These are phyloP conservation scores for Boletus eberwhitei DNA, from an alignment of 768 basidiomycete species.

Conservation along the genomic window DNA sequence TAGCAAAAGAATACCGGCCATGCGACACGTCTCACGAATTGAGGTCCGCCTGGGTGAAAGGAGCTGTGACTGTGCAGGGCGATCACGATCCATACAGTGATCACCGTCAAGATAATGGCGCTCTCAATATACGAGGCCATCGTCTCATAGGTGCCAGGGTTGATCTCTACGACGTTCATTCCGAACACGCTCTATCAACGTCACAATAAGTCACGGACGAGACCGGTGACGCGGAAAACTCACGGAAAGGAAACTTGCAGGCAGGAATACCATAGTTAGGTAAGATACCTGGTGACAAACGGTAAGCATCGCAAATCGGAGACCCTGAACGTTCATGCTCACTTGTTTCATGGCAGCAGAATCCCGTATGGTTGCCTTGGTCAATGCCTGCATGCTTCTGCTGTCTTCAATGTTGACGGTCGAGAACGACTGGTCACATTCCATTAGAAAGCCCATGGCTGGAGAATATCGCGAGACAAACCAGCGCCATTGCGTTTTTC, in stretches of 20 bases:
- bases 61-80: constrained; percentile 41
- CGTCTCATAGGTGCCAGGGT: constrained; percentile 23
- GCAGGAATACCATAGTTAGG: constrained; percentile 60
- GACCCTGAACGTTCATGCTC: not conserved
- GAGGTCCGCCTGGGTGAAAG: constrained; percentile 13
- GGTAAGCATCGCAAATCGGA: not conserved
- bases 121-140: constrained; percentile 41
- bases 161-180: constrained; percentile 33
- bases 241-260: constrained; percentile 44
- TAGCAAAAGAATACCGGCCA: constrained; percentile 21
- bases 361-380: constrained; percentile 41
- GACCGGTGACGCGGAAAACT: not conserved
- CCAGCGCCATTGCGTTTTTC: constrained; percentile 33
- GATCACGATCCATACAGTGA: constrained; percentile 55
- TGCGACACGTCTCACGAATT: constrained; percentile 8
- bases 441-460: not conserved
- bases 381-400: constrained; percentile 48
- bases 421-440: constrained; percentile 47
- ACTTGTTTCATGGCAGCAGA: constrained; percentile 40
- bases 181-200: constrained; percentile 31
- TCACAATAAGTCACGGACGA: not conserved
- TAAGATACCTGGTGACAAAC: constrained; percentile 44
- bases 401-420: constrained; percentile 60
- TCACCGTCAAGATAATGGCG: constrained; percentile 45
- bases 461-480: constrained; percentile 6